phyloP scores from a whole-genome alignment of 306 rosid species.

The Benincasa hispida region DNA sequence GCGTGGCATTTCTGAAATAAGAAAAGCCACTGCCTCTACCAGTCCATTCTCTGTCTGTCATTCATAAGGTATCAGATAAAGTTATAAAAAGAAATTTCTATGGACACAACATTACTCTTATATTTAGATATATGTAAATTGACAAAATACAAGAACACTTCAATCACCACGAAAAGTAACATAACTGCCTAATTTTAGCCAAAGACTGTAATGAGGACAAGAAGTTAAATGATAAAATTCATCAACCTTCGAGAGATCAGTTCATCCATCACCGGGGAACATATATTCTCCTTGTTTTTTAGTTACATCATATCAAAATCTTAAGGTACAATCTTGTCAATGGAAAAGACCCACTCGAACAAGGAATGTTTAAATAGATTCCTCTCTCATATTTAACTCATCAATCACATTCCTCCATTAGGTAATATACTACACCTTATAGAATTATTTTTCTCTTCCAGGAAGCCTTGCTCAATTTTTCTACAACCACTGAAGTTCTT shows the following conservation, averaged over 20 bases:
- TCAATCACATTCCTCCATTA: background rate
- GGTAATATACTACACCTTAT: background rate
- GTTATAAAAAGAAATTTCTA: constrained; percentile 9
- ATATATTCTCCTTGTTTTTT: background rate
- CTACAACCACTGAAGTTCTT: background rate
- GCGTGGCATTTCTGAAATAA: constrained; percentile 80
- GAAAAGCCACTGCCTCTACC: constrained; percentile 83
- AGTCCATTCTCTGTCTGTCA: constrained; percentile 77
- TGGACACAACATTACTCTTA: constrained; percentile 8
- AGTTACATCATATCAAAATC: background rate
- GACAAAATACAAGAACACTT: background rate
- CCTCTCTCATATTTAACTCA: background rate
- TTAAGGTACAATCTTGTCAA: background rate
- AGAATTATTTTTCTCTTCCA: background rate
- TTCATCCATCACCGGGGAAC: background rate
- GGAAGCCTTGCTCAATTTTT: background rate
- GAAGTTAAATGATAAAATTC: background rate
- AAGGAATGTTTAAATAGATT: background rate
- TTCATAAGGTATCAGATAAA: constrained; percentile 8
- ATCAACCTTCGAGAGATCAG: background rate
- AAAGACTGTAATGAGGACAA: background rate
- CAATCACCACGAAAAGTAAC: background rate
- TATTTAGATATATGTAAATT: too few species aligned
- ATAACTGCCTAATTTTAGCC: background rate
- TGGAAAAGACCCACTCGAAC: background rate